Evolutionary conservation across 2,329 filamentous ascomycete genomes (phyloP).

Genomic region (Talaromyces sp.): DNA sequence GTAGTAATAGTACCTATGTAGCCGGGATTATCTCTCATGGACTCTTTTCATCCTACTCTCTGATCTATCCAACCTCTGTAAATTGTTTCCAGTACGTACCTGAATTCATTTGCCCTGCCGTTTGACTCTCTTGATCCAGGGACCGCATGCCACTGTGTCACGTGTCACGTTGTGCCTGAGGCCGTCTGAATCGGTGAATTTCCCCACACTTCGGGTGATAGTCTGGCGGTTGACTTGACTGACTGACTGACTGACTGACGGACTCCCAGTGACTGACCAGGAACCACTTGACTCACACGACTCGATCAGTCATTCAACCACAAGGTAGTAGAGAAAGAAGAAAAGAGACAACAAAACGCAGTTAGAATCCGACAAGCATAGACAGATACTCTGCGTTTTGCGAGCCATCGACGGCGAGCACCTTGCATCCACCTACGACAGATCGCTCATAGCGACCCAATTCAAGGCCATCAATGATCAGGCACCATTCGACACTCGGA

Average conservation of each 20-base stretch:
- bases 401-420: not conserved
- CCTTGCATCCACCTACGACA: not conserved
- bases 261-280: not conserved
- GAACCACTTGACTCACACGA: not conserved
- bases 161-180: conserved; percentile 6
- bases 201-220: conserved; percentile 1
- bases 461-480: conserved; percentile 10
- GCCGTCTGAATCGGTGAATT: not conserved
- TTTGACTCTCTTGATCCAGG: not conserved
- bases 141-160: not conserved
- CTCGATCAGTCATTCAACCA: not conserved
- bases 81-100: not conserved
- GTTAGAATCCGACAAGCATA: not conserved
- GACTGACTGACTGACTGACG: no score
- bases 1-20: not conserved
- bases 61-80: no score
- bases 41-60: not conserved
- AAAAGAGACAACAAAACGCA: not conserved
- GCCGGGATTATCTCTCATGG: not conserved
- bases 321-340: not conserved
- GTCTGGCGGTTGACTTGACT: no score
- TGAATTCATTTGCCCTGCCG: not conserved
- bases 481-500: not conserved
- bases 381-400: not conserved
- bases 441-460: conserved; percentile 9